Base-by-base conservation (phyloP, 75 land plant species). In the Pseudotsuga menziesii region DNA sequence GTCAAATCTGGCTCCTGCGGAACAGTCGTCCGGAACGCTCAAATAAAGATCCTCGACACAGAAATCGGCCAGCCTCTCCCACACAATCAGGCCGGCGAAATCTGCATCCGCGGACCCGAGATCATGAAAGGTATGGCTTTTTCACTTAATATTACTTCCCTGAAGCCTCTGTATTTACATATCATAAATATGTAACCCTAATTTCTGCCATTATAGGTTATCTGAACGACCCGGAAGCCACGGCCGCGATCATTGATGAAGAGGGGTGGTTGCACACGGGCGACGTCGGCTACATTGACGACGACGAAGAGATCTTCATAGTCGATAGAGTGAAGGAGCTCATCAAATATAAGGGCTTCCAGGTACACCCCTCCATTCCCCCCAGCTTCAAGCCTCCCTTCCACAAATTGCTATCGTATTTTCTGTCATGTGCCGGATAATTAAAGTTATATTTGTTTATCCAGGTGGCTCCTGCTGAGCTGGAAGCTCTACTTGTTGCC, bases 91-190 rank as follows among this genome's bases (percentile, higher is more conserved):
- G 32, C 83, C 58, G 95, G 95, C 3, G 95, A 93, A 80, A 93
- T 93, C 60, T 91, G 93, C 86, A 87, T 93, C 52, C 78, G 93
- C 48, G 91, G 95, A 19, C 69, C 62, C 29, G 91, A 91, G 25
- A 89, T 93, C 77, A 93, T 93, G 95, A 93, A 93, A 91, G 93
- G 94, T 92, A 83, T 9, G 54, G 9, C 9, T 48, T 48, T 83
- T 48, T 48, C 9, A 8, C 54, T 48, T 8, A 48, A 48, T 48
- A 12, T 48, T 48, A 48, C 54, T 48, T 48, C 36, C 54, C 54
- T 48, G 54, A 9, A 48, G 54, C 54, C 54, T 48, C 54, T 48
- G 54, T 48, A 48, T 85, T 79, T 22, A 69, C 67, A 11, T 90
- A 88, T 9, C 11, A 9, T 48, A 48, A 48, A 48, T 48, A 48